phyloP scores from a whole-genome alignment of 1,139 yeast genomes.

The Lodderomyces jiufengensis region DNA sequence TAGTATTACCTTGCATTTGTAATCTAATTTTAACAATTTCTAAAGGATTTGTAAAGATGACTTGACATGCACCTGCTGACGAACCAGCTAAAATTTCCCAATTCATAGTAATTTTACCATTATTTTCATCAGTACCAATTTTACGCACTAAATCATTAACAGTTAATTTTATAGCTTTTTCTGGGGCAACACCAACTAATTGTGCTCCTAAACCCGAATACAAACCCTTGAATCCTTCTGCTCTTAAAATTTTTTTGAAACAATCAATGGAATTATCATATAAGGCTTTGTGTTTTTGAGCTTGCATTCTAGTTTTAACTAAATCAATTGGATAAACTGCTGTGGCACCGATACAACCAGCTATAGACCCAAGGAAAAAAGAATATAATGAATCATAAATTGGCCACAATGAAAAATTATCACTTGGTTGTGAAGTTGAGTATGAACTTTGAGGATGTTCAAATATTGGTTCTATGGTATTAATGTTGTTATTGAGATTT shows the following conservation, averaged over 20 bases:
- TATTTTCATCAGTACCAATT: slow-evolving; percentile 52
- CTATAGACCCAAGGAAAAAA: slow-evolving; percentile 85
- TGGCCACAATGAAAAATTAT: slow-evolving; percentile 48
- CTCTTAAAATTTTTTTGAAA: slow-evolving; percentile 66
- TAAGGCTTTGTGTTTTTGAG: slow-evolving; percentile 71
- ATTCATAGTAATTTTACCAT: slow-evolving; percentile 55
- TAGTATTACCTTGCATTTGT: slow-evolving; percentile 85
- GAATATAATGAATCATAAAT: slow-evolving; percentile 85
- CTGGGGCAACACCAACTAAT: slow-evolving; percentile 96
- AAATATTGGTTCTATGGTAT: slow-evolving; percentile 36
- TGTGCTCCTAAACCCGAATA: slow-evolving; percentile 95
- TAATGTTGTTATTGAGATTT: slow-evolving; percentile 35
- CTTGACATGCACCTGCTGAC: slow-evolving; percentile 96
- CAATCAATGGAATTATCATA: slow-evolving; percentile 87
- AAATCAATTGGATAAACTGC: slow-evolving; percentile 97
- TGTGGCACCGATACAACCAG: slow-evolving; percentile 98
- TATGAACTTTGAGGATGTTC: slow-evolving; percentile 43
- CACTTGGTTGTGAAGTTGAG: slow-evolving; percentile 24
- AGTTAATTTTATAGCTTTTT: slow-evolving; percentile 93
- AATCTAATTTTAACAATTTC: slow-evolving; percentile 94
- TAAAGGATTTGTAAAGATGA: slow-evolving; percentile 89
- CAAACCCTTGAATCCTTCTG: slow-evolving; percentile 85
- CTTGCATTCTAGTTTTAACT: slow-evolving; percentile 97
- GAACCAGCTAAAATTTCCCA: slow-evolving; percentile 89
- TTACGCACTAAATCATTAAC: slow-evolving; percentile 87